These are phyloP conservation scores for Linnemannia exigua DNA, from an alignment of 192 early-diverging fungal genomes.

Conservation along the genomic window DNA sequence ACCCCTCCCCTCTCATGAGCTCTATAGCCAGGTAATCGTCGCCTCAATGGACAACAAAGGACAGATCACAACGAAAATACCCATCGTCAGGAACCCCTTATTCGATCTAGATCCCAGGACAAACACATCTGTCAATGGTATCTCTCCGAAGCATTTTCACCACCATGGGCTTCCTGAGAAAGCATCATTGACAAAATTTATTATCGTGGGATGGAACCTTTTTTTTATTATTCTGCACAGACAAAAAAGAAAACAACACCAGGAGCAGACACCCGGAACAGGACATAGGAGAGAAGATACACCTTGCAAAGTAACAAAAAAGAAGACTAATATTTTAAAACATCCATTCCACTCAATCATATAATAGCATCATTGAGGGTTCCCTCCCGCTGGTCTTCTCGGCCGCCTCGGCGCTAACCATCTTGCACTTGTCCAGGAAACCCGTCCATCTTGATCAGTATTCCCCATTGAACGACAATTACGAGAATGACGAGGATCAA, in stretches of 20 bases:
- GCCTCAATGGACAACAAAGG: neutral
- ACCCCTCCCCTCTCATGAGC: neutral
- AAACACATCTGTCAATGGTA: neutral
- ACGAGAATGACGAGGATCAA: constrained; percentile 22
- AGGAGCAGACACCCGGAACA: neutral
- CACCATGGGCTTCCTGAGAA: neutral
- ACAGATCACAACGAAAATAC: neutral
- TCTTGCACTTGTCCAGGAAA: constrained; percentile 41
- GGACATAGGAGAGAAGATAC: neutral
- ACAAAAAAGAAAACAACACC: neutral
- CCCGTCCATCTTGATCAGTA: constrained; percentile 52
- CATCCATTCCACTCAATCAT: neutral
- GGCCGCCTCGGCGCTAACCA: constrained; percentile 19
- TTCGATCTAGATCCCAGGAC: neutral
- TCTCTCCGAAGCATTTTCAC: neutral
- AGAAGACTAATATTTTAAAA: neutral
- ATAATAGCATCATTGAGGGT: constrained; percentile 26
- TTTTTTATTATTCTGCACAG: constrained; percentile 5
- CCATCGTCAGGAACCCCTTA: neutral
- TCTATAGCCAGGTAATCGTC: constrained; percentile 14
- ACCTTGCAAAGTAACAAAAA: neutral
- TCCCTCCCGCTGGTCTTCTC: constrained; percentile 46
- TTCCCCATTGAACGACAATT: constrained; percentile 27
- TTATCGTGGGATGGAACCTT: neutral
- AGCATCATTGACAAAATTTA: neutral